These are phyloP conservation scores for Apiospora pterosperma DNA, from an alignment of 2,329 filamentous ascomycete species.

Conservation along the genomic window DNA sequence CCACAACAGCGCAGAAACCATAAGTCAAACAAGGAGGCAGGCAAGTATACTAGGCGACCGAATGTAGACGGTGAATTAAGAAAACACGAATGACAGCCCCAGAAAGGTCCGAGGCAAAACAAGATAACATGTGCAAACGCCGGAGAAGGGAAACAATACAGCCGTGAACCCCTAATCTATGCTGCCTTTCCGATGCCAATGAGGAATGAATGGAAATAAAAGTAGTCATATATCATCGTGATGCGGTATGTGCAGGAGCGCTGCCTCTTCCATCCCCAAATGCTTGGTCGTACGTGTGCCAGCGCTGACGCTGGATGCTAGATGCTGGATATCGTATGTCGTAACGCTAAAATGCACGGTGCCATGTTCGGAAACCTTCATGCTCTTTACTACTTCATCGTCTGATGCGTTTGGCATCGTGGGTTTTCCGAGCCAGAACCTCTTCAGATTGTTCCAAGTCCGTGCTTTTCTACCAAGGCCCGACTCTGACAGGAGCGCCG, in stretches of 20 bases:
- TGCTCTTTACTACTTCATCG: not conserved
- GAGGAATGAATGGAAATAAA: not conserved
- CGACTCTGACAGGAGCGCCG: constrained; percentile 57
- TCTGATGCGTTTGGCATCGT: not conserved
- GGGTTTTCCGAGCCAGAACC: not conserved
- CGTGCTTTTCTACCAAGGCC: constrained; percentile 39
- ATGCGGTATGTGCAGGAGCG: constrained; percentile 4
- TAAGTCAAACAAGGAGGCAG: not conserved
- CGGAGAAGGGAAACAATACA: not conserved
- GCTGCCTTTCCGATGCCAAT: constrained; percentile 3
- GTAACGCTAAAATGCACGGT: constrained; percentile 2
- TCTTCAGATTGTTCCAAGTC: not conserved
- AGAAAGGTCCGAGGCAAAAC: not conserved
- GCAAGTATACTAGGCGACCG: not conserved
- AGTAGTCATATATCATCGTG: constrained; percentile 5
- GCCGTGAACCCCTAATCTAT: constrained; percentile 7
- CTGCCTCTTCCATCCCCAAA: not conserved
- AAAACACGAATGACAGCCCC: not conserved
- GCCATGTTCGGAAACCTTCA: constrained; percentile 1
- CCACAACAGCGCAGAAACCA: not conserved
- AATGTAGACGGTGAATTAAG: not conserved
- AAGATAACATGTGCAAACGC: not conserved
- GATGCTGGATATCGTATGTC: not conserved
- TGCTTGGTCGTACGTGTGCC: not conserved
- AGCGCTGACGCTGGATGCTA: constrained; percentile 3